Conservation (phyloP, 306 rosid genomes). For the Lathyrus aphaca region DNA sequence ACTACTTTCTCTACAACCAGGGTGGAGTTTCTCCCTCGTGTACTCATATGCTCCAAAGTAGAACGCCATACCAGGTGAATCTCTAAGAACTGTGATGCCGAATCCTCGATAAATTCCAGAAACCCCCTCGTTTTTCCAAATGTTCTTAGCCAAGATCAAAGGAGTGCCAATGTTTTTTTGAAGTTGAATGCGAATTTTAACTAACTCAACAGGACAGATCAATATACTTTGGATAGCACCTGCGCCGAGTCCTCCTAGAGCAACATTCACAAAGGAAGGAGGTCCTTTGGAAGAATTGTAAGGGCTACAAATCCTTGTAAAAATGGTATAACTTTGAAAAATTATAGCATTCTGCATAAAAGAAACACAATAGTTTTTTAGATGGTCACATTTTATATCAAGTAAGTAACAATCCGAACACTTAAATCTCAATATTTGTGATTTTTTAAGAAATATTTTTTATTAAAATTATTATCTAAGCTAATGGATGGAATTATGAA, state of each 20-base stretch:
- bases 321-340: constrained; percentile 71
- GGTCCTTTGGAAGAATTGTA: constrained; percentile 1
- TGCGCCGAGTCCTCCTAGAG: neutral
- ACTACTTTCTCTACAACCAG: constrained; percentile 64
- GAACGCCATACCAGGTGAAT: constrained; percentile 68
- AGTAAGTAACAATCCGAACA: too few species aligned
- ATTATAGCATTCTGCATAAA: constrained; percentile 72
- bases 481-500: too few species aligned
- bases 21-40: constrained; percentile 72
- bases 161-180: constrained; percentile 34
- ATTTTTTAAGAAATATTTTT: too few species aligned
- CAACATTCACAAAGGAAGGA: neutral
- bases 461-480: too few species aligned
- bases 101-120: constrained; percentile 72
- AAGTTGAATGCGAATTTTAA: neutral
- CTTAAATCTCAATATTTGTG: too few species aligned
- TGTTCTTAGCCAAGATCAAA: constrained; percentile 48
- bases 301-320: constrained; percentile 54
- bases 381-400: neutral
- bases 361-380: neutral
- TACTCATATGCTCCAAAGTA: constrained; percentile 79
- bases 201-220: neutral
- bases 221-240: neutral
- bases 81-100: constrained; percentile 67
- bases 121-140: constrained; percentile 62